Conservation (phyloP, 1,284 basidiomycete genomes). For the Coniferiporia weirii region DNA sequence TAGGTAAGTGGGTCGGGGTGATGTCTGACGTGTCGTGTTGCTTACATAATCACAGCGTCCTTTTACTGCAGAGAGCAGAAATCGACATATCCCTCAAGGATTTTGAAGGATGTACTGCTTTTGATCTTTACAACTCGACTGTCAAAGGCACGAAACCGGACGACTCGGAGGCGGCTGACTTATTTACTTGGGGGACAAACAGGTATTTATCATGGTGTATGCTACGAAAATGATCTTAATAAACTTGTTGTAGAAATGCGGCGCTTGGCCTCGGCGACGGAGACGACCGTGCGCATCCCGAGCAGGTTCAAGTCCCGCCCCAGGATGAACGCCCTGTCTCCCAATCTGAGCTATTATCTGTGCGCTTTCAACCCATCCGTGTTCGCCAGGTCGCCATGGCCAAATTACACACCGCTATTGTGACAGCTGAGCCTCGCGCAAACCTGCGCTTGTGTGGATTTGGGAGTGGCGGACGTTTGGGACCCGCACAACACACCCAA, state of each 20-base stretch:
- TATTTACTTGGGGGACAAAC: conserved; percentile 93
- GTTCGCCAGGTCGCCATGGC: conserved; percentile 74
- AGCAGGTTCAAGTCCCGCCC: conserved; percentile 56
- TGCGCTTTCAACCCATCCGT: conserved; percentile 53
- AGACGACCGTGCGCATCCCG: conserved; percentile 76
- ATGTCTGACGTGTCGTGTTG: neutral
- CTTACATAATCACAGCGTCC: conserved; percentile 39
- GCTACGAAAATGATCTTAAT: neutral
- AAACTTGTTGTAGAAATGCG: conserved; percentile 54
- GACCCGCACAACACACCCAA: conserved; percentile 76
- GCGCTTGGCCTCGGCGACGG: conserved; percentile 80
- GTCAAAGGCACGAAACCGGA: conserved; percentile 68
- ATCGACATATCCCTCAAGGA: conserved; percentile 79
- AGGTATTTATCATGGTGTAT: conserved; percentile 38
- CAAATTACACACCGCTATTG: conserved; percentile 77
- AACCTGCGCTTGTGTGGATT: conserved; percentile 86
- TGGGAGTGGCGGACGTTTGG: conserved; percentile 78
- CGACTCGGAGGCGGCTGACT: conserved; percentile 42
- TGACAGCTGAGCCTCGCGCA: conserved; percentile 69
- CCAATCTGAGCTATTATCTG: conserved; percentile 27
- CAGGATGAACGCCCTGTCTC: conserved; percentile 20
- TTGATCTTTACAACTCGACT: conserved; percentile 92
- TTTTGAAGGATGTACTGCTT: conserved; percentile 86
- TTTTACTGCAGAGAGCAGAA: conserved; percentile 73
- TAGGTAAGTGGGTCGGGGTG: conserved; percentile 42